Percentiles rank a stretch among this genome's conserved stretches.
These are phyloP conservation scores for Sambucus nigra DNA, from an alignment of 129 eudicot genomes.

Conservation along the genomic window DNA sequence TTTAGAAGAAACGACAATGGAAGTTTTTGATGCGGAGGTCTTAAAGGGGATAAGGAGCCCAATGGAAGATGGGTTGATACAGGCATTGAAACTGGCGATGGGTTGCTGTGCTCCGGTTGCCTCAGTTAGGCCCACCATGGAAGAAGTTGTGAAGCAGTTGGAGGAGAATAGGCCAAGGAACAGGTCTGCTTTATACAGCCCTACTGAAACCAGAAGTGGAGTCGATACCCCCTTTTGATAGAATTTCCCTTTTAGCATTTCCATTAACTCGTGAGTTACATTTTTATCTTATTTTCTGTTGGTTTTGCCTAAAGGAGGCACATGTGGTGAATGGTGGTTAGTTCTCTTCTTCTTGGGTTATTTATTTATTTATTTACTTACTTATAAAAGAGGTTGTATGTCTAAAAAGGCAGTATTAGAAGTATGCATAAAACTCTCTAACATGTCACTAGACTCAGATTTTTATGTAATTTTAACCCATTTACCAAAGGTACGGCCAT, in stretches of 20 bases:
- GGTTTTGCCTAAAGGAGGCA: constrained; percentile 4
- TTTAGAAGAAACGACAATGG: constrained; percentile 95
- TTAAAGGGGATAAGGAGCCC: constrained; percentile 86
- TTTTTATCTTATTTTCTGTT: background rate
- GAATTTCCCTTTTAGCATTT: background rate
- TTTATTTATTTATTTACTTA: background rate
- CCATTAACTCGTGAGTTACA: background rate
- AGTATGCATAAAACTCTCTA: no score
- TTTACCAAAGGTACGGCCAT: no score
- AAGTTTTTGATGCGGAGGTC: constrained; percentile 81
- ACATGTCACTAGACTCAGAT: no score
- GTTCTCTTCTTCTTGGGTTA: background rate
- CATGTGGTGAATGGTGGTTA: constrained; percentile 5
- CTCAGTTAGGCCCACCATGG: constrained; percentile 80
- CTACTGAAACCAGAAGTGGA: constrained; percentile 86
- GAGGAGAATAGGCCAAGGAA: constrained; percentile 94
- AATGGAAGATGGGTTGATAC: constrained; percentile 95
- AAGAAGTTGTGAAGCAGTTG: constrained; percentile 83
- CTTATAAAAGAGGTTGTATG: background rate
- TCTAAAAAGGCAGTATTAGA: constrained; percentile 12
- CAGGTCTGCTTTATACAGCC: constrained; percentile 93
- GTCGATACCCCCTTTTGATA: constrained; percentile 72
- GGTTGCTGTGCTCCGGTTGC: constrained; percentile 99
- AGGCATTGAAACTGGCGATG: constrained; percentile 93
- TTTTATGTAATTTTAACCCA: no score